Evolutionary conservation across 371 early-diverging fungal genomes (phyloP).

Genomic region (Actinomortierella ambigua): DNA sequence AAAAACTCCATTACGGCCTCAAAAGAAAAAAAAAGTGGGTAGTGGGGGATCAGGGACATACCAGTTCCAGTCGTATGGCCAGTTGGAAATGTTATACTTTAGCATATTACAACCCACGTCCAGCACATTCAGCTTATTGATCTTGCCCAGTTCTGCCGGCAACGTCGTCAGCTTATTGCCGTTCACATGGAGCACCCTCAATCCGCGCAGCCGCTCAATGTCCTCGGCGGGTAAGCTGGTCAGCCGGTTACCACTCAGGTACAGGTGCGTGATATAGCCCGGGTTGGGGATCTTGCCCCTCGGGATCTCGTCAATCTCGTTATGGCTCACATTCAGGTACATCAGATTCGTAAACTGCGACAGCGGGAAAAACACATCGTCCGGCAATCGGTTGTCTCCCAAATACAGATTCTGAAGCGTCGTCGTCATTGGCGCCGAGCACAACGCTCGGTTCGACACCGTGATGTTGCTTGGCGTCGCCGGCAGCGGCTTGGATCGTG

Average conservation of each 20-base stretch:
- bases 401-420: slow-evolving; percentile 69
- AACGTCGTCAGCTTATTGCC: slow-evolving; percentile 90
- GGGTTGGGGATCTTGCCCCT: slow-evolving; percentile 53
- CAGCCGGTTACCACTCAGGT: slow-evolving; percentile 86
- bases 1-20: too few species aligned
- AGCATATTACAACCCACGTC: slow-evolving; percentile 90
- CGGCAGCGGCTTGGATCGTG: slow-evolving; percentile 28
- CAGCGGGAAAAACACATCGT: slow-evolving; percentile 81
- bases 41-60: slow-evolving; percentile 23
- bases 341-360: slow-evolving; percentile 74
- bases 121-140: slow-evolving; percentile 72
- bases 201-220: slow-evolving; percentile 70
- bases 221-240: slow-evolving; percentile 87
- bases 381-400: slow-evolving; percentile 86
- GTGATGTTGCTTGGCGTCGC: slow-evolving; percentile 19
- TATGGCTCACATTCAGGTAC: slow-evolving; percentile 83
- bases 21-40: slow-evolving; percentile 2
- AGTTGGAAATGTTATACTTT: slow-evolving; percentile 93
- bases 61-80: slow-evolving; percentile 98
- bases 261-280: slow-evolving; percentile 71
- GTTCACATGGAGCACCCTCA: slow-evolving; percentile 83
- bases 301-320: slow-evolving; percentile 83
- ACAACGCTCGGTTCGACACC: slow-evolving; percentile 12
- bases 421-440: slow-evolving; percentile 62
- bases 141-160: slow-evolving; percentile 91